A percentile compares a stretch with the other conserved stretches of the same genome.
phyloP scores from a whole-genome alignment of 2,329 filamentous ascomycete species.

The Clarireedia sp. region DNA sequence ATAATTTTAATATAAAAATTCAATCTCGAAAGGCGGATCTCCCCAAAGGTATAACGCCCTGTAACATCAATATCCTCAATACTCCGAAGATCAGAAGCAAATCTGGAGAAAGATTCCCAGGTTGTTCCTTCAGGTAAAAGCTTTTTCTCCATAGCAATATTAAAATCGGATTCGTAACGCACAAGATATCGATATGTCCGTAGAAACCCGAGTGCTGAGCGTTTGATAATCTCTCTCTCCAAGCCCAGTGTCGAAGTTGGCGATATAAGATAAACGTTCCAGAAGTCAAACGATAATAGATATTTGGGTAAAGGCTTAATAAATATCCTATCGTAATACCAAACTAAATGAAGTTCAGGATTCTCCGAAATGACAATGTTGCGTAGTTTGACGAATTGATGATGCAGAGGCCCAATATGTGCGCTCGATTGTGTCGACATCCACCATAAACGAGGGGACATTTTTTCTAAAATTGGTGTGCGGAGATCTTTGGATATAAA shows the following conservation, averaged over 20 bases:
- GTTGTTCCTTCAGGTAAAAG: background rate
- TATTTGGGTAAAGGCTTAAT: conserved; percentile 29
- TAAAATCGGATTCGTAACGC: conserved; percentile 29
- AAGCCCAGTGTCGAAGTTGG: background rate
- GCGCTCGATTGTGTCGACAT: background rate
- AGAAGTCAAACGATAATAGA: conserved; percentile 25
- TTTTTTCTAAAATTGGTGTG: background rate
- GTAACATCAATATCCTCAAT: conserved; percentile 1
- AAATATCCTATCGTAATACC: conserved; percentile 25
- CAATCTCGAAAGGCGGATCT: conserved; percentile 10
- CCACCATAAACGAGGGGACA: background rate
- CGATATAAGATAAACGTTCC: conserved; percentile 17
- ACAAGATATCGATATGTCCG: conserved; percentile 29
- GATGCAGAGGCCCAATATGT: background rate
- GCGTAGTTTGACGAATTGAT: conserved; percentile 25
- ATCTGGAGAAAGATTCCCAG: background rate
- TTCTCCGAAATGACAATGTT: conserved; percentile 30
- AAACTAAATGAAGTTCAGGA: conserved; percentile 31
- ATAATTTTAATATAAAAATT: conserved; percentile 23
- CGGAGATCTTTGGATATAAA: conserved; percentile 1
- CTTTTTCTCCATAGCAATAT: conserved; percentile 20
- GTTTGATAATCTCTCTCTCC: background rate
- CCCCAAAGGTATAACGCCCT: conserved; percentile 3
- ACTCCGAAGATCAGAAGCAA: background rate
- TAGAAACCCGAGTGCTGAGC: conserved; percentile 26